Evolutionary conservation across 2,329 filamentous ascomycete species (phyloP), one percentile per base, ranked within the genome.

Genomic region (Trichocomaceae sp.): DNA sequence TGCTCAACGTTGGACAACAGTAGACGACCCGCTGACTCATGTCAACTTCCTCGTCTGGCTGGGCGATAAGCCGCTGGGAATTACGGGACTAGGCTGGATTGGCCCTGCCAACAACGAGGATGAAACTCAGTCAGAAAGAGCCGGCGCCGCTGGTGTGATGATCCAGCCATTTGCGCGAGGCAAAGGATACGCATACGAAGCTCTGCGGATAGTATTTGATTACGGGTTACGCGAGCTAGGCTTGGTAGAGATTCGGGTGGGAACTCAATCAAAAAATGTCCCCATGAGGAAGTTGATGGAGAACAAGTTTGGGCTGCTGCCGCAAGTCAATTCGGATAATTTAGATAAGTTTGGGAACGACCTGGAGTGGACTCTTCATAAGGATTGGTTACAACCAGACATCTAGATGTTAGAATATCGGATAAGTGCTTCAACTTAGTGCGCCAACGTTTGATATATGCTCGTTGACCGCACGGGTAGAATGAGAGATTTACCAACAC

Each of bases 231-330:
- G 29, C 19, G 51, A 29, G 23, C 19, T 54, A n/a, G 33, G 22
- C 5, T 15, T 54, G 33, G 17, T 20, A n/a, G 17, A 54, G n/a
- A 23, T 54, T 15, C 17, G 22, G 9, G 46, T 48, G 26, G 44
- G 46, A 12, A 45, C 52, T 22, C 17, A 22, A 2, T 49, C 46
- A n/a, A 7, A 15, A 8, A 49, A 54, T 22, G 12, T 54, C 5
- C n/a, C 37, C 46, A 54, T 49, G 52, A 19, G 35, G 10, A 49
- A 19, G 15, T 41, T 54, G 19, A 47, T 54, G 35, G 52, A 54
- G 45, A 41, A 31, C 8, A 49, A 35, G n/a, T 54, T 44, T 17
- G 37, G 41, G 17, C 39, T 49, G 35, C 17, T 33, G 35, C 45
- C 46, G 5, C 35, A 41, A 19, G 33, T 29, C 6, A n/a, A 9